Conservation (phyloP, 108 stramenopile species). For the Pseudonitzschia delicatissima region DNA sequence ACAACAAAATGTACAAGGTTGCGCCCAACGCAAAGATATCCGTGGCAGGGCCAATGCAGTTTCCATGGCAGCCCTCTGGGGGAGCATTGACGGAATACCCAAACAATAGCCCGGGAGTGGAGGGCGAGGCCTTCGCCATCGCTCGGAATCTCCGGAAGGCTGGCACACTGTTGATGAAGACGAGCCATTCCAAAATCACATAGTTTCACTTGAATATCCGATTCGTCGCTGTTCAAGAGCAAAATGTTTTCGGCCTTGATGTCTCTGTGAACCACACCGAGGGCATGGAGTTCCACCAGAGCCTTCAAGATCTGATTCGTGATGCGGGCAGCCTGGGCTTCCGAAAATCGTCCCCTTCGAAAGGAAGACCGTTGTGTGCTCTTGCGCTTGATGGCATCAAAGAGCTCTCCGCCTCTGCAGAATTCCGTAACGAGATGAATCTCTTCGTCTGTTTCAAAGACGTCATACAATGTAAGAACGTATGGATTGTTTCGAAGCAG, state of each 20-base stretch:
- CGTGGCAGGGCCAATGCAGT: constrained; percentile 66
- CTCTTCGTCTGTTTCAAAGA: constrained; percentile 83
- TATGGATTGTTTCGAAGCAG: constrained; percentile 52
- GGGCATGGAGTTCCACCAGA: constrained; percentile 55
- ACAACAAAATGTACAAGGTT: constrained; percentile 94
- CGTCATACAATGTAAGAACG: constrained; percentile 72
- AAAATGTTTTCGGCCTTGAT: constrained; percentile 90
- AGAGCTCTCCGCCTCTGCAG: constrained; percentile 85
- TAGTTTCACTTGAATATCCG: constrained; percentile 60
- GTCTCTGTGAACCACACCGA: constrained; percentile 76
- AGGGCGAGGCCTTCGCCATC: constrained; percentile 27
- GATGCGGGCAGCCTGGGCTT: constrained; percentile 67
- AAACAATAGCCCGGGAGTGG: constrained; percentile 43
- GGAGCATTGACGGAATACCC: constrained; percentile 73
- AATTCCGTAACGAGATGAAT: constrained; percentile 85
- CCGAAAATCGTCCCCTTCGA: constrained; percentile 57
- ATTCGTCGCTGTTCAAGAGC: constrained; percentile 47
- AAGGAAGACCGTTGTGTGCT: constrained; percentile 14
- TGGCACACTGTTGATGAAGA: constrained; percentile 10
- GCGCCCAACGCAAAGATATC: constrained; percentile 97
- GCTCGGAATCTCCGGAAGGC: background rate
- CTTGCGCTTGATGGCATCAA: constrained; percentile 60
- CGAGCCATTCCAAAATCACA: constrained; percentile 89
- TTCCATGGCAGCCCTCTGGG: constrained; percentile 69
- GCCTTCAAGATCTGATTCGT: constrained; percentile 68